Evolutionary conservation across 345 rosid species (phyloP), one percentile per base, ranked within the genome.

Genomic region (Isatis tinctoria): DNA sequence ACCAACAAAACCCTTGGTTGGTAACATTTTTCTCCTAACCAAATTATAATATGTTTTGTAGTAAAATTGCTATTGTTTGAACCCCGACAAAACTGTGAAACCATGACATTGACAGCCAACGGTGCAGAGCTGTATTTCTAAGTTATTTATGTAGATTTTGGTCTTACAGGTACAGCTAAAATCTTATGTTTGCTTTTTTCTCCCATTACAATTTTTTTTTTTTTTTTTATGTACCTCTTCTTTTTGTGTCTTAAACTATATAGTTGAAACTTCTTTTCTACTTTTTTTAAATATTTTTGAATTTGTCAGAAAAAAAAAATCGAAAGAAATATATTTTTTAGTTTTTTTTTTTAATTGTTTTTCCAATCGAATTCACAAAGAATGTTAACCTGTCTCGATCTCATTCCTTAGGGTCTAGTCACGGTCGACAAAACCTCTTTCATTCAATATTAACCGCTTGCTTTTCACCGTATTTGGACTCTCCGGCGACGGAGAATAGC

Each of bases 371-470:
- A 41, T 41, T 8, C 0, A 33, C 7, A 27, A 67, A 74, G 11
- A 73, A 20, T 10, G 47, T 65, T 45, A 57, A 66, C 14, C 67
- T 39, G 72, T 47, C 78, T 66, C 44, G 36, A 58, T 75, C 74
- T 60, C 39, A 41, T 60, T 67, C 67, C 8, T 44, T 43, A 43
- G 39, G 60, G 65, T 20, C 63, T 41, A 63, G 58, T 73, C 72
- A 74, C 67, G 60, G 52, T 68, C 79, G 64, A 68, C 64, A 41
- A 16, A 65, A 57, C 28, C 10, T 16, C 35, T 74, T 51, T 32
- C 48, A 10, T 43, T 47, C 32, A 27, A 68, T 60, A 54, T 13
- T 8, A 41, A 68, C 56, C 41, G 52, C 60, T 58, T 74, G 6
- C 43, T 58, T 27, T 6, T 44, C 17, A 18, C 73, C 69, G 73